Evolutionary conservation across 257 asterid species (phyloP).

Genomic region (Solanum okadae): DNA sequence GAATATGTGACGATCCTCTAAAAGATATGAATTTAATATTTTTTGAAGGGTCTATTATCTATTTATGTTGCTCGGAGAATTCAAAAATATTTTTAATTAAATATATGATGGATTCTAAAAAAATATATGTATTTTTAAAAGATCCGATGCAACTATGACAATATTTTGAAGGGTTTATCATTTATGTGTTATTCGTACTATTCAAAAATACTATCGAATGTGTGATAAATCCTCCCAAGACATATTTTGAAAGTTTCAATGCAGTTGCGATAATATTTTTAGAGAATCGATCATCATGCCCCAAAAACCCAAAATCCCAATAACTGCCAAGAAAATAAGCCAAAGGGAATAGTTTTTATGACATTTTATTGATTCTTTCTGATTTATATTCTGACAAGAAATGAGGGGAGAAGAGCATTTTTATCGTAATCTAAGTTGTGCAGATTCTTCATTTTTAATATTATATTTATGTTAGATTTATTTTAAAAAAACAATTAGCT

Average conservation of each 20-base stretch:
- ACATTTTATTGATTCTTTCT: conserved; percentile 34
- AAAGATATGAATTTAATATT: neutral
- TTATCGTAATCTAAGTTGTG: too few species aligned
- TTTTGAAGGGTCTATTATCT: neutral
- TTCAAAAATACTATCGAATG: neutral
- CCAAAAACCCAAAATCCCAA: neutral
- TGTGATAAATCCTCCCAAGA: neutral
- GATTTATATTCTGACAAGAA: conserved; percentile 24
- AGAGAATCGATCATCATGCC: neutral
- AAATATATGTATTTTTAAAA: neutral
- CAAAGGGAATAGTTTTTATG: conserved; percentile 16
- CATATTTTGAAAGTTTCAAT: too few species aligned
- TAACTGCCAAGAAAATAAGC: conserved; percentile 18
- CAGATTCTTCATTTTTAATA: too few species aligned
- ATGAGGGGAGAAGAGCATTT: too few species aligned
- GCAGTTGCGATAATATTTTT: neutral
- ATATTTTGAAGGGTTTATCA: neutral
- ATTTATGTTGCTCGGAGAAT: neutral
- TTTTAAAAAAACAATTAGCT: too few species aligned
- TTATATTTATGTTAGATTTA: too few species aligned
- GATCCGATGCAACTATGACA: neutral
- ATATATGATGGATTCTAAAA: neutral
- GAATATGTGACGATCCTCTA: neutral
- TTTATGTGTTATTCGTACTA: neutral
- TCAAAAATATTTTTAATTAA: neutral